Evolutionary conservation across 2,329 filamentous ascomycete species (phyloP), one percentile per base, ranked within the genome.

Genomic region (Scedosporium boydii): DNA sequence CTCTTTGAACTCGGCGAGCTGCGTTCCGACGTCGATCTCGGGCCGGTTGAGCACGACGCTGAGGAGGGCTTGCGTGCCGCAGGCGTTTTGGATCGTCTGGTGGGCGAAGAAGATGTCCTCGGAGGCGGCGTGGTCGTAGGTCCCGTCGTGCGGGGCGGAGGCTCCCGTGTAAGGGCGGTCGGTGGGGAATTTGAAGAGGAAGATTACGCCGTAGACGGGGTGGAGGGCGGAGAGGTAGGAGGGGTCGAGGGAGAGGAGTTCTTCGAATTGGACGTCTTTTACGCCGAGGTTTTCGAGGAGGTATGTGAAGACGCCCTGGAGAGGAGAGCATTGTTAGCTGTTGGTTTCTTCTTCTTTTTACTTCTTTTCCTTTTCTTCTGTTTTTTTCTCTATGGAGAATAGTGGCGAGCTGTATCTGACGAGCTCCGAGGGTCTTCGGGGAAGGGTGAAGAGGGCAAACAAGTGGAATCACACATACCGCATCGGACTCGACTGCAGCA

Each of bases 41-140:
- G 84, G 83, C 74, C 96, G 89, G 78, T 99, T 99, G 67, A 99
- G 80, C 38, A 98, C 82, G 62, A 98, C 90, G 61, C 90, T 95
- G 48, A 99, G 84, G 57, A 99, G 85, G 3, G 95, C 95, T 75
- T 99, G 95, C 16, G 95, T 99, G 55, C 93, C 95, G 77, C 95
- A 99, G 6, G 95, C 95, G 76, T 99, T 99, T 76, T 98, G 93
- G 73, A 99, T 99, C 3, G 93, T 98, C 78, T 99, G 95, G 34
- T 88, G 87, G 3, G 95, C 95, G 76, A 99, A 99, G 82, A 96
- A 99, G 69, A 96, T 82, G 65, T 83, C 81, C 65, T 91, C 87
- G 18, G 89, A 80, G 14, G 91, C 91, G 16, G 80, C 81, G 68
- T 86, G 80, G 77, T 97, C 92, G 74, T 91, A 96, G 41, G 78